phyloP scores from a whole-genome alignment of 1,284 basidiomycete genomes.

The Moniliophthora roreri region DNA sequence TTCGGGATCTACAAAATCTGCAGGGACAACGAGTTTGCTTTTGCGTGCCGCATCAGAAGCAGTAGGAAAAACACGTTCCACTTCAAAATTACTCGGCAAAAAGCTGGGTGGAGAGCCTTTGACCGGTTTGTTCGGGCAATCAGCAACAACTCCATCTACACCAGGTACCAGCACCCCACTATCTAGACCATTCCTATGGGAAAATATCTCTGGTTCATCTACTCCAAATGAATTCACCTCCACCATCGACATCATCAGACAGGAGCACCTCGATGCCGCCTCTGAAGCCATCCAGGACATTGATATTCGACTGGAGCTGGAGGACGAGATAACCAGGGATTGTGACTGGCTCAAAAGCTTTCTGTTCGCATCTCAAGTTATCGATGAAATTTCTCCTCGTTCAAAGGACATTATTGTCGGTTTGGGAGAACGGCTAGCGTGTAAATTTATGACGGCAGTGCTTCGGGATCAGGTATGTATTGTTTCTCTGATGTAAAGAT shows the following conservation, averaged over 20 bases:
- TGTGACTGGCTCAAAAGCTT: conserved; percentile 89
- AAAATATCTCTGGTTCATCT: conserved; percentile 25
- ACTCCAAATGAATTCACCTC: conserved; percentile 50
- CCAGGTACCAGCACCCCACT: too few relatives aligned
- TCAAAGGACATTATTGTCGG: conserved; percentile 95
- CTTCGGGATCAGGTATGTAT: conserved; percentile 87
- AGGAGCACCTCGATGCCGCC: conserved; percentile 86
- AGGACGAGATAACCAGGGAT: conserved; percentile 85
- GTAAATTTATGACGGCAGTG: conserved; percentile 90
- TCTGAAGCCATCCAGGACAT: conserved; percentile 59
- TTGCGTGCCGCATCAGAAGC: conserved; percentile 87
- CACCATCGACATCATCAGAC: conserved; percentile 86
- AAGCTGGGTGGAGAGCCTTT: conserved; percentile 42
- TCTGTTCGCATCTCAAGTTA: conserved; percentile 92
- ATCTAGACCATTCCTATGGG: too few relatives aligned
- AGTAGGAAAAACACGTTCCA: conserved; percentile 42
- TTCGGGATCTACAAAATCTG: conserved; percentile 91
- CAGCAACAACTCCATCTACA: conserved; percentile 29
- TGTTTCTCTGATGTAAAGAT: too few relatives aligned
- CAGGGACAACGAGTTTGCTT: conserved; percentile 94
- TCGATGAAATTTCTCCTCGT: conserved; percentile 94
- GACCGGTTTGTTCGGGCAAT: conserved; percentile 40
- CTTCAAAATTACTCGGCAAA: conserved; percentile 18
- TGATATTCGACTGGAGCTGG: conserved; percentile 71
- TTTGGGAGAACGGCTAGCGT: conserved; percentile 88